Percentiles rank a stretch among this genome's conserved stretches.
phyloP scores from a whole-genome alignment of 257 asterid genomes.

The Solanum dulcamara region DNA sequence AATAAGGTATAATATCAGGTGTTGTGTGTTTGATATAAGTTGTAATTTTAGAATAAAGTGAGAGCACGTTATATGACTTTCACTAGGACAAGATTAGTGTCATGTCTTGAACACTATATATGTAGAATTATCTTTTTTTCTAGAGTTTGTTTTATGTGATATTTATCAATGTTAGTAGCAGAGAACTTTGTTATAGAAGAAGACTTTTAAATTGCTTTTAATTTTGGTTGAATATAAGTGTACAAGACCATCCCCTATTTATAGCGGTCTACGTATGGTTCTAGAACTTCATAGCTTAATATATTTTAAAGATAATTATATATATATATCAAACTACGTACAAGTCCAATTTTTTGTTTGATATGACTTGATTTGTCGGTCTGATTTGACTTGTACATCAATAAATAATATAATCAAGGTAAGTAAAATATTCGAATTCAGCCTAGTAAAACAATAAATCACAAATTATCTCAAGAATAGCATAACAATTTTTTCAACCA shows the following conservation, averaged over 20 bases:
- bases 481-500: neutral
- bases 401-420: neutral
- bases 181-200: too few relatives aligned
- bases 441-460: neutral
- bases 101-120: neutral
- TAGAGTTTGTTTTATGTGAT: too few relatives aligned
- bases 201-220: neutral
- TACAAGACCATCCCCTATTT: too few relatives aligned
- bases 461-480: neutral
- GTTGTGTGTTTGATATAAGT: neutral
- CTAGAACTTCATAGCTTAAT: too few relatives aligned
- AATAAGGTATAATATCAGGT: neutral
- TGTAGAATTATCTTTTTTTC: neutral
- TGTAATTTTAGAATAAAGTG: neutral
- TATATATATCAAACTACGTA: too few relatives aligned
- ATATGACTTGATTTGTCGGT: too few relatives aligned
- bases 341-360: neutral
- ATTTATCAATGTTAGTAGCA: neutral
- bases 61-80: neutral
- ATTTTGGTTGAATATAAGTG: too few relatives aligned
- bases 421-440: neutral
- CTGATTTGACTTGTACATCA: too few relatives aligned
- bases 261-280: too few relatives aligned
- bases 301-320: too few relatives aligned
- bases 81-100: neutral